These are phyloP conservation scores for Microcos paniculata DNA, from an alignment of 345 rosid genomes.

Conservation along the genomic window DNA sequence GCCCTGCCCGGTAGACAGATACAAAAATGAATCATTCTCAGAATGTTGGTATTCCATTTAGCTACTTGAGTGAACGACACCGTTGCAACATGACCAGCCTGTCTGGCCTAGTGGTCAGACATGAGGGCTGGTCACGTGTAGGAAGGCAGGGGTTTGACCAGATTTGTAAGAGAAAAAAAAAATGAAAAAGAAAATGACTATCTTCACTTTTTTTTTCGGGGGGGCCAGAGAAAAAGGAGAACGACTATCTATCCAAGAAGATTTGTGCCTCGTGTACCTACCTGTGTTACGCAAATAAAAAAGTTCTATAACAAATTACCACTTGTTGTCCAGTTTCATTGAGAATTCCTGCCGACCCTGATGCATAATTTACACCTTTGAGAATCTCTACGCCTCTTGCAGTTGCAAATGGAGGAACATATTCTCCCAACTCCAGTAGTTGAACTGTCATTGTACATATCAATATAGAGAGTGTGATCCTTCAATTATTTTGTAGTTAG, in stretches of 20 bases:
- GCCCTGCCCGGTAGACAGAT: slow-evolving; percentile 34
- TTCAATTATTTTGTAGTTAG: not conserved
- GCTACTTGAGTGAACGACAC: not conserved
- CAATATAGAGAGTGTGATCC: not conserved
- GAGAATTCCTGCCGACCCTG: slow-evolving; percentile 60
- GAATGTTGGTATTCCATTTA: not conserved
- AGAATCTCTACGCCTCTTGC: slow-evolving; percentile 30
- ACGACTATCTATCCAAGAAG: too few relatives aligned
- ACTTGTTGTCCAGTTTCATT: slow-evolving; percentile 44
- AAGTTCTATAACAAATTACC: slow-evolving; percentile 27
- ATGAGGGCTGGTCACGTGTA: too few relatives aligned
- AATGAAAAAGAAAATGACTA: too few relatives aligned
- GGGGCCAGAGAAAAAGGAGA: too few relatives aligned
- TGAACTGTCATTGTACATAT: slow-evolving; percentile 32
- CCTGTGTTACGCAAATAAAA: too few relatives aligned
- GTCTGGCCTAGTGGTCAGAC: too few relatives aligned
- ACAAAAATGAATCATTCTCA: not conserved
- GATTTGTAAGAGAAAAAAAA: too few relatives aligned
- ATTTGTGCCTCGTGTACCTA: too few relatives aligned
- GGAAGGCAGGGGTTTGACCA: too few relatives aligned
- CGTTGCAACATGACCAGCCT: too few relatives aligned
- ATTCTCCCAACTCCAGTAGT: slow-evolving; percentile 35
- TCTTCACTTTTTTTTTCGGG: too few relatives aligned
- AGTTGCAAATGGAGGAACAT: slow-evolving; percentile 46
- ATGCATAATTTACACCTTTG: slow-evolving; percentile 65